Evolutionary conservation across 78 protist genomes (phyloP), one percentile per base, ranked within the genome.

Genomic region (Chrysochromulina tobinii): DNA sequence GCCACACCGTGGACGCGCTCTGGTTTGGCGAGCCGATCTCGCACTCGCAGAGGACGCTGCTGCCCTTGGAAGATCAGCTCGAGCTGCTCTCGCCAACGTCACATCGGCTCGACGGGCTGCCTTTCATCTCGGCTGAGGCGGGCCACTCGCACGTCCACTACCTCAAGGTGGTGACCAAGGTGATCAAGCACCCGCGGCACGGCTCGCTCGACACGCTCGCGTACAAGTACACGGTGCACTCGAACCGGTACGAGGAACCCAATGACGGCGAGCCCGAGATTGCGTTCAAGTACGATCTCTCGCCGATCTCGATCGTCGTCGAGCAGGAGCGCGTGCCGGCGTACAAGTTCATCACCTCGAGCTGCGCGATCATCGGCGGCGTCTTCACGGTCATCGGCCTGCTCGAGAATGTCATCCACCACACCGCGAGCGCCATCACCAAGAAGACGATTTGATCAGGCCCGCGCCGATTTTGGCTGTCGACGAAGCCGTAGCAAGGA

Each of bases 321-420:
- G 8, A 4, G 38, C 23, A 67, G 73, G n/a, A 8, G 73, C 2
- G 38, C 73, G 38, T 23, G 25, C 64, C 87, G 3, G 14, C 48
- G 21, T 54, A 54, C 87, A 5, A 23, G 14, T 79, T 79, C n/a
- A 21, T 79, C 64, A 79, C 87, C 4, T 79, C 87, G 38, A 7
- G 38, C 23, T 79, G 87, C 61, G 87, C 87, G 11, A 79, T 79
- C 87, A 79, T 79, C 61, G 87, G 87, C 61, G 87, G 87, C 27
- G 61, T 79, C 64, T 79, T 79, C 87, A 79, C 87, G 27, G 79
- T 69, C 50, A 69, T 69, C 79, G 79, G 79, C 79, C 4, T 69
- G 15, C 4, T 69, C 53, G 79, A 69, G 79, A 7, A 5, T 11
- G 51, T 69, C 12, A 5, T 69, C n/a, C 79, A 69, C 79, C 11